Evolutionary conservation across 2,329 filamentous ascomycete genomes (phyloP).

Genomic region (Botrytis paeoniae): DNA sequence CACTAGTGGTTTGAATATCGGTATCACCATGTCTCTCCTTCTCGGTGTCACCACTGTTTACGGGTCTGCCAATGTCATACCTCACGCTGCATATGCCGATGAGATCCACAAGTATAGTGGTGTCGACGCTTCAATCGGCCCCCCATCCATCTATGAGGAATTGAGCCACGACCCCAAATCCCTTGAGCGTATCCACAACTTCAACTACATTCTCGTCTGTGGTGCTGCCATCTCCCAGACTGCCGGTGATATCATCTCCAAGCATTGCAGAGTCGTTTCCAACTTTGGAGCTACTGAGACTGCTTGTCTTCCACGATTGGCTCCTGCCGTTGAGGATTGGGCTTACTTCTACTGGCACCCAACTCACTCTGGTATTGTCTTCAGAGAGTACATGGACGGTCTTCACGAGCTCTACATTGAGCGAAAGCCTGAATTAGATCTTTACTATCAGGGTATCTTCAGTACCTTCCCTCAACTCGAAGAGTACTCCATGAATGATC

Average conservation of each 20-base stretch:
- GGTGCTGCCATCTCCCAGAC: conserved; percentile 29
- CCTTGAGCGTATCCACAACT: conserved; percentile 27
- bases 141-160: conserved; percentile 29
- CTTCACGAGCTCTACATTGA: conserved; percentile 23
- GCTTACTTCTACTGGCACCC: conserved; percentile 31
- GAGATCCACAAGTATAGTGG: conserved; percentile 30
- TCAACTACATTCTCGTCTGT: conserved; percentile 27
- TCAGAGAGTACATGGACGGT: conserved; percentile 22
- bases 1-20: conserved; percentile 29
- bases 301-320: conserved; percentile 23
- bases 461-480: conserved; percentile 24
- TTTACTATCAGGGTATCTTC: conserved; percentile 24
- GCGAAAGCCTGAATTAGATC: conserved; percentile 21
- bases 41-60: conserved; percentile 31
- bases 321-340: conserved; percentile 28
- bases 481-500: conserved; percentile 26
- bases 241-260: conserved; percentile 23
- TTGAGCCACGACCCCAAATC: conserved; percentile 25
- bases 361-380: conserved; percentile 22
- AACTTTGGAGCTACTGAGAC: conserved; percentile 31
- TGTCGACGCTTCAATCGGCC: conserved; percentile 29
- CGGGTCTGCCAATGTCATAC: conserved; percentile 26
- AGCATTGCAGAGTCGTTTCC: conserved; percentile 24
- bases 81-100: conserved; percentile 29
- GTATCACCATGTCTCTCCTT: conserved; percentile 26